Percentiles rank a stretch among this genome's conserved stretches.
Evolutionary conservation across 75 land plant genomes (phyloP).

Genomic region (Selaginella tamariscina): DNA sequence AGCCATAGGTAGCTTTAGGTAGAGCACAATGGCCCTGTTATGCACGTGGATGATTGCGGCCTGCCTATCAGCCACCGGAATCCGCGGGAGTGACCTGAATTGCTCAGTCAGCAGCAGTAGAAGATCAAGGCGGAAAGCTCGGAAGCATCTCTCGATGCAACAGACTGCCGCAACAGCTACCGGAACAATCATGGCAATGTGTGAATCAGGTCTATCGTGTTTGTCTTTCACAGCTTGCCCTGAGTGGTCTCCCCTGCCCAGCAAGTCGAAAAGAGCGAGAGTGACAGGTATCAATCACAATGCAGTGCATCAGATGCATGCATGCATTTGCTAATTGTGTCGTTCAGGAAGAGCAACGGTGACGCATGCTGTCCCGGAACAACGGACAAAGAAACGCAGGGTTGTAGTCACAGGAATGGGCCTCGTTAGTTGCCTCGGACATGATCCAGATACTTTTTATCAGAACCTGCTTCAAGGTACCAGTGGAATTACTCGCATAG

Average conservation of each 20-base stretch:
- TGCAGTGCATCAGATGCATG: no score
- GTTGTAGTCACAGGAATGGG: constrained; percentile 98
- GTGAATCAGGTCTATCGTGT: not conserved
- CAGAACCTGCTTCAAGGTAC: constrained; percentile 74
- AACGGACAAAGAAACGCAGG: constrained; percentile 53
- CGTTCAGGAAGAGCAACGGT: constrained; percentile 48
- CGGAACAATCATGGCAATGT: not conserved
- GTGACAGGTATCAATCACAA: no score
- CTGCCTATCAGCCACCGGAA: not conserved
- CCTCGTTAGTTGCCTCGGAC: constrained; percentile 58
- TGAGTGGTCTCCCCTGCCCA: not conserved
- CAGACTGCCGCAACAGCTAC: not conserved
- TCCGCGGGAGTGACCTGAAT: not conserved
- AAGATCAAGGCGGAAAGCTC: not conserved
- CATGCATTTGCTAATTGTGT: no score
- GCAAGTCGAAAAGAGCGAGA: no score
- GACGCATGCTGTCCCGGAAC: constrained; percentile 37
- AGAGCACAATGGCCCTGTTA: not conserved
- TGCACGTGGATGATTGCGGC: not conserved
- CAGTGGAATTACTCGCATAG: constrained; percentile 84
- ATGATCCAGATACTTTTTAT: constrained; percentile 69
- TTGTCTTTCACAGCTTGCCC: not conserved
- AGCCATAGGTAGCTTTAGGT: no score
- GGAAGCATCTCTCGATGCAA: not conserved
- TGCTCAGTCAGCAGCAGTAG: not conserved